A percentile compares a stretch with the other conserved stretches of the same genome.
phyloP scores from a whole-genome alignment of 345 rosid species.

The Erysimum cheiranthoides region DNA sequence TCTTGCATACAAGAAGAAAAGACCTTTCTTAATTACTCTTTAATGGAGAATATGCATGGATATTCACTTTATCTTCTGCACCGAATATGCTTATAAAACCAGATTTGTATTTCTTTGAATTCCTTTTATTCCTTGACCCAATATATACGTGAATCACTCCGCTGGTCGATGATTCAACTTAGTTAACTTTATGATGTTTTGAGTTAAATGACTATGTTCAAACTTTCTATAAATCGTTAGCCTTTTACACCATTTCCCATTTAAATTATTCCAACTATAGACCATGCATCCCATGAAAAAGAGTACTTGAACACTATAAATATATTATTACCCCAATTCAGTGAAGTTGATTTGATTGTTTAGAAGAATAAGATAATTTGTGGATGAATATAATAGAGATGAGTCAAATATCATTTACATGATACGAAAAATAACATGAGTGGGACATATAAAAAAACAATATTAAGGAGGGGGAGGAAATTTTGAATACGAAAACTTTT shows the following conservation, averaged over 20 bases:
- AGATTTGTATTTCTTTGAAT: conserved; percentile 20
- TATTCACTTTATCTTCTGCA: conserved; percentile 44
- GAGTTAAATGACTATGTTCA: conserved; percentile 8
- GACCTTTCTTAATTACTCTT: conserved; percentile 40
- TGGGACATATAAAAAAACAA: neutral
- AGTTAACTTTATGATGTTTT: conserved; percentile 1
- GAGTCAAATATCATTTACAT: conserved; percentile 5
- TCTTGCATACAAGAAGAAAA: conserved; percentile 39
- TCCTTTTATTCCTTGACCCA: conserved; percentile 47
- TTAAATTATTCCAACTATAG: neutral
- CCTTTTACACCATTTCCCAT: conserved; percentile 15
- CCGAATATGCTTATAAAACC: conserved; percentile 40
- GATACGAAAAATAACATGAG: neutral
- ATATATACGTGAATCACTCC: conserved; percentile 31
- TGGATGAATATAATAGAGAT: neutral
- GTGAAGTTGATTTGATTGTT: neutral
- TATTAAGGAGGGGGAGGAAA: too few species aligned
- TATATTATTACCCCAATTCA: neutral
- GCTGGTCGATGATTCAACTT: conserved; percentile 25
- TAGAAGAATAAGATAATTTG: neutral
- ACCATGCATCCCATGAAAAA: conserved; percentile 17
- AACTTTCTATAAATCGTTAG: conserved; percentile 7
- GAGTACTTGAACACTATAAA: neutral
- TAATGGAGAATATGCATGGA: conserved; percentile 51
- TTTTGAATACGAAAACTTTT: neutral